These are phyloP conservation scores for Penicillium sclerotigenum DNA, from an alignment of 2,329 filamentous ascomycete species.

Conservation along the genomic window DNA sequence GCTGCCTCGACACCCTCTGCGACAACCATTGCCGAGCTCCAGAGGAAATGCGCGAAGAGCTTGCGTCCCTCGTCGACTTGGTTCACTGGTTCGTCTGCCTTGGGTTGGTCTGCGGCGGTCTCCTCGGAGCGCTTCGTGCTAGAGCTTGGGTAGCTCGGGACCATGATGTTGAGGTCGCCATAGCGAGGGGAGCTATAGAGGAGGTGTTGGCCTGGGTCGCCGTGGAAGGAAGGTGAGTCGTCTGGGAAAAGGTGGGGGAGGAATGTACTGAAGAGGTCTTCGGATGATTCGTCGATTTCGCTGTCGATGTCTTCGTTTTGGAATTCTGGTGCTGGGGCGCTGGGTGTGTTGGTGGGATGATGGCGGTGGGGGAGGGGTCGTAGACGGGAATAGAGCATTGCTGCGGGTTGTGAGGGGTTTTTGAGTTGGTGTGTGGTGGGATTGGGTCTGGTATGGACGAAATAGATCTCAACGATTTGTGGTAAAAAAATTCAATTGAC, in stretches of 20 bases:
- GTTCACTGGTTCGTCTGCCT: slow-evolving; percentile 11
- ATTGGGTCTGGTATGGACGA: neutral
- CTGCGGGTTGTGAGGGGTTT: neutral
- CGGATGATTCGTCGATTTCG: slow-evolving; percentile 34
- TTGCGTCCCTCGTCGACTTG: slow-evolving; percentile 47
- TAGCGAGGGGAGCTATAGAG: slow-evolving; percentile 48
- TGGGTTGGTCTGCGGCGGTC: slow-evolving; percentile 10
- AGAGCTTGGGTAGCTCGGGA: slow-evolving; percentile 45
- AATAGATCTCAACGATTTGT: neutral
- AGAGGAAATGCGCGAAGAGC: slow-evolving; percentile 59
- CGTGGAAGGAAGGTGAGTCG: slow-evolving; percentile 54
- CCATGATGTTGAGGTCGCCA: slow-evolving; percentile 41
- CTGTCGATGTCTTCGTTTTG: slow-evolving; percentile 14
- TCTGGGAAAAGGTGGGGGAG: slow-evolving; percentile 56
- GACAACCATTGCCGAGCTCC: slow-evolving; percentile 52
- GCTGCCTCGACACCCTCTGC: slow-evolving; percentile 43
- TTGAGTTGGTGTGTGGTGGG: neutral
- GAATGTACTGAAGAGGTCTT: slow-evolving; percentile 55
- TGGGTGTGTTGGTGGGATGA: slow-evolving; percentile 3
- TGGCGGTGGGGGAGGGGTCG: slow-evolving; percentile 29
- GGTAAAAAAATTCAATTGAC: neutral
- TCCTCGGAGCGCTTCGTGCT: slow-evolving; percentile 22
- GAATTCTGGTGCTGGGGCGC: slow-evolving; percentile 17
- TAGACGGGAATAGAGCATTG: slow-evolving; percentile 33
- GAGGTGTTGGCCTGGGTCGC: slow-evolving; percentile 50